Evolutionary conservation across 768 basidiomycete genomes (phyloP).

Genomic region (Hydnum rufescens): DNA sequence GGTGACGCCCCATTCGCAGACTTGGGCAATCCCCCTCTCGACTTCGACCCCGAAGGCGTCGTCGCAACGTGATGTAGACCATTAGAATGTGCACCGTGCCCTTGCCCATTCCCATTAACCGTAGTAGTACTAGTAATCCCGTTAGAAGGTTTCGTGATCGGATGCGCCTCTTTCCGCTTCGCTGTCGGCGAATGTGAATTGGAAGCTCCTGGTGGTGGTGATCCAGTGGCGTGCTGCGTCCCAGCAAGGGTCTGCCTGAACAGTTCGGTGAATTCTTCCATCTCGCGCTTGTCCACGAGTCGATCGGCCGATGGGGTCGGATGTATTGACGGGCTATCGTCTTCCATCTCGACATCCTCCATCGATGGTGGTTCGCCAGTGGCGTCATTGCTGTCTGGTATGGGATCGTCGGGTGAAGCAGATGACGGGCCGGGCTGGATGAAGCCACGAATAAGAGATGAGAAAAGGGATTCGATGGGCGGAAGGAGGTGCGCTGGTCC

Average conservation of each 20-base stretch:
- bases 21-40: too few relatives aligned
- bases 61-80: too few relatives aligned
- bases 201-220: too few relatives aligned
- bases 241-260: constrained; percentile 25
- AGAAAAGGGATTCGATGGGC: constrained; percentile 50
- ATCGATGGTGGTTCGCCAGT: background rate
- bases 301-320: constrained; percentile 13
- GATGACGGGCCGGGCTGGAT: constrained; percentile 4
- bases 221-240: too few relatives aligned
- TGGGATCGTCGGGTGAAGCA: background rate
- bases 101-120: too few relatives aligned
- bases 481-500: constrained; percentile 61
- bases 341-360: constrained; percentile 21
- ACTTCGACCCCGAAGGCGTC: too few relatives aligned
- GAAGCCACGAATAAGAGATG: constrained; percentile 35
- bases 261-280: constrained; percentile 37
- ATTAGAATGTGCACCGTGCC: too few relatives aligned
- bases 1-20: too few relatives aligned
- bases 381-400: background rate
- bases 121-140: too few relatives aligned
- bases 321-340: constrained; percentile 14
- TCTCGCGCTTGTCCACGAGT: constrained; percentile 32
- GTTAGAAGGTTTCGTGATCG: too few relatives aligned
- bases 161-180: too few relatives aligned
- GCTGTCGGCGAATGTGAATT: too few relatives aligned